These are phyloP conservation scores for Salix viminalis DNA, from an alignment of 345 rosid species.

Conservation along the genomic window DNA sequence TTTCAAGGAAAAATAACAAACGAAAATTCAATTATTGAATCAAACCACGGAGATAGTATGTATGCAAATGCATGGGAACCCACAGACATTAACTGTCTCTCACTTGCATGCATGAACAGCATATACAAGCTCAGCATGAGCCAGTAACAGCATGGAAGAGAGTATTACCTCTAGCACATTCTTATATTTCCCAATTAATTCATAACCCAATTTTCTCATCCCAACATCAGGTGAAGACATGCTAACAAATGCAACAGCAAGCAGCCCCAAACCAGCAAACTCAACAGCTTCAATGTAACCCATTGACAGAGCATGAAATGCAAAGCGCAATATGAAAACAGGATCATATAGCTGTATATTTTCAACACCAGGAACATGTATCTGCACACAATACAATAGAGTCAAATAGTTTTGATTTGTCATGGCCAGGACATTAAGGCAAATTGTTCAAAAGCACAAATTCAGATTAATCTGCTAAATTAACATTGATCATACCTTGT, in stretches of 20 bases:
- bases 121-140: neutral
- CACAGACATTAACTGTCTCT: neutral
- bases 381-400: slow-evolving; percentile 23
- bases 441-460: slow-evolving; percentile 4
- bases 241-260: slow-evolving; percentile 78
- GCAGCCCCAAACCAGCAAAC: slow-evolving; percentile 82
- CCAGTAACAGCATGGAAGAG: neutral
- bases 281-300: slow-evolving; percentile 76
- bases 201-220: slow-evolving; percentile 80
- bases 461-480: neutral
- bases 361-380: slow-evolving; percentile 24
- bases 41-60: neutral
- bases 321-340: slow-evolving; percentile 65
- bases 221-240: slow-evolving; percentile 75
- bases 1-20: neutral
- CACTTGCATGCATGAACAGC: neutral
- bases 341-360: slow-evolving; percentile 63
- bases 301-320: slow-evolving; percentile 50
- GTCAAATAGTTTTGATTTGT: neutral
- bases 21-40: neutral
- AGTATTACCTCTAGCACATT: slow-evolving; percentile 62
- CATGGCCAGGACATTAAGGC: neutral
- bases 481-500: slow-evolving; percentile 10
- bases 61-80: neutral
- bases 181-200: slow-evolving; percentile 59